phyloP scores from a whole-genome alignment of 2,329 filamentous ascomycete genomes.

The Alternaria conjuncta region DNA sequence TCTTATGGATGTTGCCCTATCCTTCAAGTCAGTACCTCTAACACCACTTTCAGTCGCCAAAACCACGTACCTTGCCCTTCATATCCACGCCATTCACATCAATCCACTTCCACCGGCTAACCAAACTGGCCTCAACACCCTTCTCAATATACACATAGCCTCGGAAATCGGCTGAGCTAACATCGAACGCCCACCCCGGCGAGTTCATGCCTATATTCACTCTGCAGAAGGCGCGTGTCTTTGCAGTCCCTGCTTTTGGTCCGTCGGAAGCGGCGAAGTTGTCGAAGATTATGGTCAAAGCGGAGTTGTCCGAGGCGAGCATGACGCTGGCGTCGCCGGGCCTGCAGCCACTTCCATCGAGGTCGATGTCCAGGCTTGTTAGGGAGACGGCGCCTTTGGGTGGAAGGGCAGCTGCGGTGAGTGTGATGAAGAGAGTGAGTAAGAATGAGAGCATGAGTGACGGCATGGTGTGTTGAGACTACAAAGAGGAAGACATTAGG shows the following conservation, averaged over 20 bases:
- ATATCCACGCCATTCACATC: conserved; percentile 28
- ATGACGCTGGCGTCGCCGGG: conserved; percentile 27
- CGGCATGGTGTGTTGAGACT: background rate
- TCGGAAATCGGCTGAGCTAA: conserved; percentile 30
- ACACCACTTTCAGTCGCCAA: background rate
- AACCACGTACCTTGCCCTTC: conserved; percentile 31
- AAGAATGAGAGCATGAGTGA: background rate
- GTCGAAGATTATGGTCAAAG: conserved; percentile 35
- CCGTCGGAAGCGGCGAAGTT: conserved; percentile 35
- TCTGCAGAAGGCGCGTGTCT: conserved; percentile 33
- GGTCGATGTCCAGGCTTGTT: conserved; percentile 25
- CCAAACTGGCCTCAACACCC: conserved; percentile 26
- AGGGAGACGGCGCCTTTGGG: conserved; percentile 21
- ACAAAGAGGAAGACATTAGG: background rate
- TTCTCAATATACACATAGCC: conserved; percentile 29
- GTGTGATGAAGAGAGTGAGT: background rate
- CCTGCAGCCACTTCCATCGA: conserved; percentile 32
- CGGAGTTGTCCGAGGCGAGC: conserved; percentile 29
- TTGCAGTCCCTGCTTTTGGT: conserved; percentile 21
- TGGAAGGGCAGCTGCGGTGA: conserved; percentile 1
- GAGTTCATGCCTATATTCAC: conserved; percentile 30
- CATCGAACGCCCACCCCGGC: conserved; percentile 36
- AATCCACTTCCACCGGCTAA: conserved; percentile 40
- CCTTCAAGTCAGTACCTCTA: background rate
- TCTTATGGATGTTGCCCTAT: conserved; percentile 35